Conservation (phyloP, 2,329 filamentous ascomycete species). For the Hymenoscyphus fraxineus region DNA sequence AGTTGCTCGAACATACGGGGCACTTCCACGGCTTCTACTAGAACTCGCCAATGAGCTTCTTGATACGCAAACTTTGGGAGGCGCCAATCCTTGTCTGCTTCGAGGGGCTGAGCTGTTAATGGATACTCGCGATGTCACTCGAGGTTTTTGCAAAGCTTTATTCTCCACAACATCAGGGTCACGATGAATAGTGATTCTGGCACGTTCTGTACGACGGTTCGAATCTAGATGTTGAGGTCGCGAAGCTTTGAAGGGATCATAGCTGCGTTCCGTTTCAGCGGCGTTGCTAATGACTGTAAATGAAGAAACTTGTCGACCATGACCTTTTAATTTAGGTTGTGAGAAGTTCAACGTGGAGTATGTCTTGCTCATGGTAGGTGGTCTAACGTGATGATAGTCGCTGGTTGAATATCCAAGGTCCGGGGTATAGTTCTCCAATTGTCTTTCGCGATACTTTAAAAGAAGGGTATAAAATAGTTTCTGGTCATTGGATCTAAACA, state of each 20-base stretch:
- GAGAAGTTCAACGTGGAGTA: conserved; percentile 60
- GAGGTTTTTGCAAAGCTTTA: conserved; percentile 1
- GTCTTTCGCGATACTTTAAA: conserved; percentile 74
- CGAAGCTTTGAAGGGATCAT: conserved; percentile 74
- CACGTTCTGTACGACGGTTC: conserved; percentile 42
- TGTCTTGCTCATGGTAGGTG: conserved; percentile 54
- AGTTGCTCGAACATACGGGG: conserved; percentile 39
- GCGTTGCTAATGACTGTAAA: conserved; percentile 63
- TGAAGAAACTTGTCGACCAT: conserved; percentile 53
- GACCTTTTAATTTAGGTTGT: conserved; percentile 43
- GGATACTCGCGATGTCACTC: conserved; percentile 13
- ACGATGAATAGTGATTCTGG: conserved; percentile 32
- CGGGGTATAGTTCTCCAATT: conserved; percentile 82
- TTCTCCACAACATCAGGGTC: conserved; percentile 4
- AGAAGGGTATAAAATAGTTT: conserved; percentile 90
- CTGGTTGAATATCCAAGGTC: conserved; percentile 80
- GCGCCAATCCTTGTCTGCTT: conserved; percentile 18
- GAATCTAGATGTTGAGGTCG: conserved; percentile 41
- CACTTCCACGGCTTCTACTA: conserved; percentile 37
- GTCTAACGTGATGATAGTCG: conserved; percentile 79
- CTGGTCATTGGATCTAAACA: conserved; percentile 72
- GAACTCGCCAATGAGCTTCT: conserved; percentile 47
- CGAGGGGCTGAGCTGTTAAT: conserved; percentile 9
- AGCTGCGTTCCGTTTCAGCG: conserved; percentile 61
- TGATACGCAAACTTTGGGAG: conserved; percentile 37